Base-by-base conservation (phyloP, 179 eudicot genomes). In the Spinacia oleracea region DNA sequence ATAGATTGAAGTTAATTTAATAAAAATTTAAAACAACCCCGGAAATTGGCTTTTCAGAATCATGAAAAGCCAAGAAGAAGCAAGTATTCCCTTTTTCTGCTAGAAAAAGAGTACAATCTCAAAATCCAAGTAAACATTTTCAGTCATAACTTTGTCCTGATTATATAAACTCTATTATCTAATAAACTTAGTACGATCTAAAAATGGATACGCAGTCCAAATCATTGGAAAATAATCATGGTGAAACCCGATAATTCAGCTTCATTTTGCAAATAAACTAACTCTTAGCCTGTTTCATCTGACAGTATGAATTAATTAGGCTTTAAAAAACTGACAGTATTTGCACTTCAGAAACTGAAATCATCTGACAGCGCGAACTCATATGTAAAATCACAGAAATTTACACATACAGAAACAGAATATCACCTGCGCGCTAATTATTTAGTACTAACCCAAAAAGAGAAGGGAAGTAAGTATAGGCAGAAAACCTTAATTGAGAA, bases 271-370 rank as follows among this genome's bases (percentile, higher is more conserved):
- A 71, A 27, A 45, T 45, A 43, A 32, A 35, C 25, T 5, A 42
- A 29, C 56, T 50, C 25, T n/a, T n/a, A n/a, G n/a, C n/a, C n/a
- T n/a, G 34, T 48, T 20, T 48, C 48, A 65, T 65, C 73, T 40
- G 31, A 55, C 74, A 18, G 43, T 21, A 43, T 60, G 69, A 78
- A 27, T 59, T 29, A 12, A 58, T 27, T 42, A 72, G 8, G n/a
- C n/a, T n/a, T 3, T 38, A 16, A 31, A 21, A 78, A 59, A 43
- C 75, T 43, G 74, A 70, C 59, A 43, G 43, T 50, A 71, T 59
- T 16, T 71, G 60, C 76, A 78, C 38, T 40, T 78, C 75, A 70
- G 62, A 67, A 53, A 42, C 80, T 55, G 66, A 78, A 6, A 31
- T 25, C 51, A 62, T 75, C 62, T 72, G 75, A 72, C 63, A 72